Base-by-base conservation (phyloP, 306 rosid species). In the Carpinus fangiana region DNA sequence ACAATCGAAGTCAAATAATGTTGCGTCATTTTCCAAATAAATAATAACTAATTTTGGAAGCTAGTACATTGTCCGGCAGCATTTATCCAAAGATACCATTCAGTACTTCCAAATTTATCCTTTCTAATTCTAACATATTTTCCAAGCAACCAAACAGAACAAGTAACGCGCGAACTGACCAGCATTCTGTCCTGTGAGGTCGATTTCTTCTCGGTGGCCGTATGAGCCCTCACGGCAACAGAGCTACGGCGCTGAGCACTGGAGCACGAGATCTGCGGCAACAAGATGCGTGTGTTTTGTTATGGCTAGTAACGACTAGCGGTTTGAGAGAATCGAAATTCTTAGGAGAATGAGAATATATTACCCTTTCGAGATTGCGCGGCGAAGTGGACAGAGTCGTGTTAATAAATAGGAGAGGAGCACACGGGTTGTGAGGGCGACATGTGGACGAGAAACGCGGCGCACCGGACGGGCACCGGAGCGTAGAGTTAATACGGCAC, bases 151-250 rank as follows among this genome's bases (percentile, higher is more conserved):
- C 60, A 69, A 48, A 60, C 38, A 76, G 50, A 77, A 45, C 43
- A 41, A 16, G 74, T 50, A 51, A 53, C 31, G n/a, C 11, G 41
- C 3, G 79, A 76, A 86, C 94, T 76, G 60, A 95, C 98, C n/a
- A 92, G 98, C 98, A 95, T 92, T 87, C 86, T 84, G 61, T 90
- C 84, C 59, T 81, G 89, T 17, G 96, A 83, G 66, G 84, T 65
- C 7, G 88, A 84, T 79, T 88, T 88, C 66, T 86, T 89, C 68
- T 88, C 97, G 47, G 89, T 91, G 38, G 96, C 89, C 91, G 87
- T 89, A 31, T 78, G 87, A 48, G 90, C 72, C 81, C 73, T 86
- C 72, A 84, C 83, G 36, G 82, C 67, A 73, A 55, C 78, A 70
- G n/a, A 56, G 43, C 76, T 80, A 41, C 90, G 88, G 73, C 87